phyloP scores from a whole-genome alignment of 176 grass and related monocot species.

The Saccharum spontaneum region DNA sequence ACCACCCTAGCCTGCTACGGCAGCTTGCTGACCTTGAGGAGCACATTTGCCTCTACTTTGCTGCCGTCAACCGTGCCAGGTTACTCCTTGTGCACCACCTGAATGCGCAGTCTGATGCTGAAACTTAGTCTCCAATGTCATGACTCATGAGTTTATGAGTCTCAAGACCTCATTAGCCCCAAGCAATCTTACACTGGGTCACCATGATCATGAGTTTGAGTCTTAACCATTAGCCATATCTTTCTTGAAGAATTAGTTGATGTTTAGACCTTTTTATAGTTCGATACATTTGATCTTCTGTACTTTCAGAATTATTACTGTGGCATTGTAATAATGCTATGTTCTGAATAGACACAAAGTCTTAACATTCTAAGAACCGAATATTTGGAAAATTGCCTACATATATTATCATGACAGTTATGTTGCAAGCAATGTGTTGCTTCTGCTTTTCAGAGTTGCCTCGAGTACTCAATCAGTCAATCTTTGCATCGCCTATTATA shows the following conservation, averaged over 20 bases:
- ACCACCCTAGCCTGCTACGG: slow-evolving; percentile 60
- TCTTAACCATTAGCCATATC: not conserved
- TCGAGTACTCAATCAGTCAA: not conserved
- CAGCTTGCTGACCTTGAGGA: slow-evolving; percentile 83
- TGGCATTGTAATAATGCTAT: not conserved
- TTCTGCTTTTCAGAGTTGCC: not conserved
- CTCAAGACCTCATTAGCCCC: not conserved
- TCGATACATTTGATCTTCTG: not conserved
- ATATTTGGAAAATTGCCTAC: not conserved
- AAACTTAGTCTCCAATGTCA: slow-evolving; percentile 4
- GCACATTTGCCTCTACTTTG: slow-evolving; percentile 89
- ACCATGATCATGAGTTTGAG: not conserved
- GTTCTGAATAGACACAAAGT: not conserved
- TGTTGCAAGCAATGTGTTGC: not conserved
- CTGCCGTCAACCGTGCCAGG: slow-evolving; percentile 72
- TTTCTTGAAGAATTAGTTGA: slow-evolving; percentile 18
- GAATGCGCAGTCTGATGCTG: slow-evolving; percentile 40
- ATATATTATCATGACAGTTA: not conserved
- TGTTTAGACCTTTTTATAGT: not conserved
- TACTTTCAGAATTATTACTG: slow-evolving; percentile 9
- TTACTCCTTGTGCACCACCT: slow-evolving; percentile 74
- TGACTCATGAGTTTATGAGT: slow-evolving; percentile 17
- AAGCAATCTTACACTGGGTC: not conserved
- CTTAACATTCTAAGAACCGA: not conserved
- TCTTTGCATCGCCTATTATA: not conserved